Evolutionary conservation across 257 asterid genomes (phyloP).

Genomic region (Solanum sparsipilum): DNA sequence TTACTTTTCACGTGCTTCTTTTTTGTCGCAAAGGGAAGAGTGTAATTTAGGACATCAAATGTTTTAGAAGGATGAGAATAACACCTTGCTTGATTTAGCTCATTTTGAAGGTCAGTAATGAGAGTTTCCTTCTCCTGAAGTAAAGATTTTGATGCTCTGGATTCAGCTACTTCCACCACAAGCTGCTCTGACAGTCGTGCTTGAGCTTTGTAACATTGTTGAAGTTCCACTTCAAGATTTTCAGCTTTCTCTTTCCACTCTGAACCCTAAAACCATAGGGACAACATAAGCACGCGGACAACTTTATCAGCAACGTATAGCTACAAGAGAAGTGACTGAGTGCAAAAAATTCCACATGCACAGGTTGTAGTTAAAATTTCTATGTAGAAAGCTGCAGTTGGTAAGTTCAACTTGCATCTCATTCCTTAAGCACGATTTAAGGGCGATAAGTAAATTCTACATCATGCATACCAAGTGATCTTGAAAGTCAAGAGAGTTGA

Average conservation of each 20-base stretch:
- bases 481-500: not conserved
- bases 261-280: slow-evolving; percentile 49
- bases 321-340: not conserved
- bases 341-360: not conserved
- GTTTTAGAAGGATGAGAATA: not conserved
- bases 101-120: slow-evolving; percentile 53
- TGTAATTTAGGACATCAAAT: not conserved
- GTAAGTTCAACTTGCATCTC: not conserved
- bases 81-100: slow-evolving; percentile 71
- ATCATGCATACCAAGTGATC: not conserved
- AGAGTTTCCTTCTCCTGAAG: slow-evolving; percentile 65
- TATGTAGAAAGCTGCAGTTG: not conserved
- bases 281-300: slow-evolving; percentile 3
- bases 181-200: slow-evolving; percentile 93
- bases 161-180: slow-evolving; percentile 95
- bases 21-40: not conserved
- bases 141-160: slow-evolving; percentile 62
- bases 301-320: not conserved
- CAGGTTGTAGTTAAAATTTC: not conserved
- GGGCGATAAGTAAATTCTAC: not conserved
- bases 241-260: slow-evolving; percentile 98
- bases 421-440: not conserved
- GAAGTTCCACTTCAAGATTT: slow-evolving; percentile 82
- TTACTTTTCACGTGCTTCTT: not conserved
- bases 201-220: slow-evolving; percentile 95